phyloP scores from a whole-genome alignment of 257 asterid species.

The Coffea eugenioides region DNA sequence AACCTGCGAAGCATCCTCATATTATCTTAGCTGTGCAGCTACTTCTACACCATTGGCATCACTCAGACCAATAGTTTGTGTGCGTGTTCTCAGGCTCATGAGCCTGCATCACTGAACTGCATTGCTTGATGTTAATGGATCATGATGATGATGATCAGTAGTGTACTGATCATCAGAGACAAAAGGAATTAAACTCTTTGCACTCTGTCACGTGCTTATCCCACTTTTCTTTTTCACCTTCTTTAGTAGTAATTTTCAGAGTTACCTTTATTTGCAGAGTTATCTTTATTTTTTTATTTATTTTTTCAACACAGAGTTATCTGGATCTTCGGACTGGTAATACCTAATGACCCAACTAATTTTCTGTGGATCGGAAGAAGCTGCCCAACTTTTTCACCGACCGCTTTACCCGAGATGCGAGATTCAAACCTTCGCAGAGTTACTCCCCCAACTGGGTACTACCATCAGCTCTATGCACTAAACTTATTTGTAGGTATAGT shows the following conservation, averaged over 20 bases:
- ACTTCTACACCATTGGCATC: neutral
- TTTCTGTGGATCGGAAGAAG: fast-evolving
- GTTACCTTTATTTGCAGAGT: no score
- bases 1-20: neutral
- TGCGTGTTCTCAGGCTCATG: no score
- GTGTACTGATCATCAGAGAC: neutral
- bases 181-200: slow-evolving; percentile 2
- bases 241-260: neutral
- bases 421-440: no score
- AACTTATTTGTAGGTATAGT: no score
- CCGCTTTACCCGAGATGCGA: no score
- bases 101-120: neutral
- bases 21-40: neutral
- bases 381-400: no score
- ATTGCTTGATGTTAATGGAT: neutral
- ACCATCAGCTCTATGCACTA: no score
- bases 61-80: neutral
- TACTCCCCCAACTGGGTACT: no score
- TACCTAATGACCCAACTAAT: no score
- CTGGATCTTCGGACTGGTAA: no score
- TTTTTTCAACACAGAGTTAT: no score
- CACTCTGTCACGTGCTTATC: neutral
- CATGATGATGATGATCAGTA: neutral
- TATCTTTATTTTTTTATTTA: no score
- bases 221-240: neutral